These are phyloP conservation scores for Ophiostoma himal-ulmi DNA, from an alignment of 2,329 filamentous ascomycete genomes.

Conservation along the genomic window DNA sequence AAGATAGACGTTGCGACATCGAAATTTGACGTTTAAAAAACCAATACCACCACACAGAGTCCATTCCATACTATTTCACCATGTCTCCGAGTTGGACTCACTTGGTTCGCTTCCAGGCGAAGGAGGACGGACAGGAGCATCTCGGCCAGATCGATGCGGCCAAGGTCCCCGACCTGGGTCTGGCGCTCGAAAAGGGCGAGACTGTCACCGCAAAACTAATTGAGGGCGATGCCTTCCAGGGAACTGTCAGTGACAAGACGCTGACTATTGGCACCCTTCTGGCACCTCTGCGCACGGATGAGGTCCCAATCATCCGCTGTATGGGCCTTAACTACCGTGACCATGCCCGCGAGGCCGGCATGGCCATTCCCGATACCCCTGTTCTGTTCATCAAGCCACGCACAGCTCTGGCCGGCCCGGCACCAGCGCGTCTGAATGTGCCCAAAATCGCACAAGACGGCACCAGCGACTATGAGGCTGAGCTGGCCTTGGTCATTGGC, in stretches of 20 bases:
- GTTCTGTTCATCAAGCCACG: conserved; percentile 39
- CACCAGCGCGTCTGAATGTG: conserved; percentile 31
- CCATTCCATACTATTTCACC: neutral
- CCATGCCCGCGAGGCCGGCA: conserved; percentile 37
- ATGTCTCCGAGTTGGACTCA: conserved; percentile 33
- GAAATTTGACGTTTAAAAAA: neutral
- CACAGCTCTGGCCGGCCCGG: conserved; percentile 34
- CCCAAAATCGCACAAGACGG: conserved; percentile 34
- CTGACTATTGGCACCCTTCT: conserved; percentile 30
- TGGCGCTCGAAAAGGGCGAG: conserved; percentile 33
- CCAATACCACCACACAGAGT: neutral
- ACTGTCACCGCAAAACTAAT: conserved; percentile 33
- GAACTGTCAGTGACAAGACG: conserved; percentile 32
- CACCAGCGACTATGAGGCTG: conserved; percentile 39
- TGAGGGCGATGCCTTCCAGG: conserved; percentile 34
- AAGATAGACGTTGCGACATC: neutral
- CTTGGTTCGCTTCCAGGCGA: conserved; percentile 39
- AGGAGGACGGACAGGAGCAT: conserved; percentile 38
- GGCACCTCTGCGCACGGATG: conserved; percentile 33
- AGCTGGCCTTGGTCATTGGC: conserved; percentile 36
- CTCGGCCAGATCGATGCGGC: conserved; percentile 36
- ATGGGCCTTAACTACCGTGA: conserved; percentile 43
- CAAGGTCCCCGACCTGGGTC: conserved; percentile 34
- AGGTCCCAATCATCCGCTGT: conserved; percentile 40
- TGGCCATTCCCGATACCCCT: conserved; percentile 34